phyloP scores from a whole-genome alignment of 148 eudicot genomes.

The Limonium bicolor region DNA sequence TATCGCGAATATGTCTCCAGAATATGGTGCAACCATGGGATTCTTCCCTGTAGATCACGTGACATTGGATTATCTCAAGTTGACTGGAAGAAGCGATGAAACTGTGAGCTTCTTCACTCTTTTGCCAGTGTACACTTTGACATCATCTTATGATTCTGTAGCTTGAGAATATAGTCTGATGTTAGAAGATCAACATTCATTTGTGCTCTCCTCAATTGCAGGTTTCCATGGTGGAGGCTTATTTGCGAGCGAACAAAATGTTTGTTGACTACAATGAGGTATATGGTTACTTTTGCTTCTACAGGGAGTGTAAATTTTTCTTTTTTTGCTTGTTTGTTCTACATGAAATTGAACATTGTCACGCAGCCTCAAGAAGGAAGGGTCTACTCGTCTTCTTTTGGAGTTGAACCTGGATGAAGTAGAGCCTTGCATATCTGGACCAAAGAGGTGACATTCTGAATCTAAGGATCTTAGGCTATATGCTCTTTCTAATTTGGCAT shows the following conservation, averaged over 20 bases:
- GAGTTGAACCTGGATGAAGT: constrained; percentile 70
- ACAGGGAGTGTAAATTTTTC: no score
- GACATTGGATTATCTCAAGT: constrained; percentile 68
- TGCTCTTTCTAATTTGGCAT: not conserved
- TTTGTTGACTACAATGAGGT: constrained; percentile 94
- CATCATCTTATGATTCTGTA: no score
- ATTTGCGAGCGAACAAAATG: constrained; percentile 92
- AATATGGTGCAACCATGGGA: constrained; percentile 98
- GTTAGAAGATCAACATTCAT: no score
- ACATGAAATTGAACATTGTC: not conserved
- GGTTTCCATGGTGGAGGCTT: constrained; percentile 89
- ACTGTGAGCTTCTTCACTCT: constrained; percentile 32
- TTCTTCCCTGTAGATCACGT: constrained; percentile 97
- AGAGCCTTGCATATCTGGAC: constrained; percentile 92
- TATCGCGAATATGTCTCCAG: constrained; percentile 97
- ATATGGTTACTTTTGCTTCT: no score
- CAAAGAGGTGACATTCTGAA: constrained; percentile 59
- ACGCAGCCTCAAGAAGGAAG: constrained; percentile 68
- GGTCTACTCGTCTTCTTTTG: constrained; percentile 62
- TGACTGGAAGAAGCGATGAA: constrained; percentile 93
- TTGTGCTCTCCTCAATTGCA: constrained; percentile 4
- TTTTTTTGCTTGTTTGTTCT: not conserved
- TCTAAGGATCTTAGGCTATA: not conserved
- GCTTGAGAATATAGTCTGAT: no score
- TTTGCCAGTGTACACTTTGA: no score